Conservation (phyloP, 768 basidiomycete genomes). For the Tricholoma flavovirens region DNA sequence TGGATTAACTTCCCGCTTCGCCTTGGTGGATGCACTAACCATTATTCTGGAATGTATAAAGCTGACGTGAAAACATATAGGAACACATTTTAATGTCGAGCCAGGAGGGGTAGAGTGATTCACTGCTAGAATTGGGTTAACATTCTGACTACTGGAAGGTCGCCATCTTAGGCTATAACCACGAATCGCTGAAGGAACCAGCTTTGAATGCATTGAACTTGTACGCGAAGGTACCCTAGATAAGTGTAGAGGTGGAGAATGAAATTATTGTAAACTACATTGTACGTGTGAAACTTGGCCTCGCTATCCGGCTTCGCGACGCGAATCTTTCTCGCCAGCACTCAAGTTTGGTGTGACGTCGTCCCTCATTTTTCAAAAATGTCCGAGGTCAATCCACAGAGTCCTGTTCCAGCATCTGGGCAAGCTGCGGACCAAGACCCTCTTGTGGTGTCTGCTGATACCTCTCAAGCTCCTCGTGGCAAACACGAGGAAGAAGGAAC, state of each 20-base stretch:
- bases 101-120: conserved; percentile 61
- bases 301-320: background rate
- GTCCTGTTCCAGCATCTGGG: conserved; percentile 10
- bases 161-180: conserved; percentile 79
- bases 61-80: conserved; percentile 25
- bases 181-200: conserved; percentile 72
- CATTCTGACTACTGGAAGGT: conserved; percentile 39
- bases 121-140: background rate
- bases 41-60: background rate
- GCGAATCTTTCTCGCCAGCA: background rate
- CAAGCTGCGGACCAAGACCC: conserved; percentile 14
- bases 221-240: conserved; percentile 29
- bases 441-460: conserved; percentile 12
- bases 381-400: conserved; percentile 23
- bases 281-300: background rate
- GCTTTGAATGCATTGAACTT: conserved; percentile 71
- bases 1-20: conserved; percentile 71
- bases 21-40: conserved; percentile 22
- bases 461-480: conserved; percentile 21
- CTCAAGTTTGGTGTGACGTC: background rate
- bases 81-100: conserved; percentile 79
- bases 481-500: conserved; percentile 24
- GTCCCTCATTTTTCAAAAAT: conserved; percentile 15
- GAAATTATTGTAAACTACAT: background rate
- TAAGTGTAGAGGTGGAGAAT: background rate